Evolutionary conservation across 768 basidiomycete genomes (phyloP).

Genomic region (Suillus lakei): DNA sequence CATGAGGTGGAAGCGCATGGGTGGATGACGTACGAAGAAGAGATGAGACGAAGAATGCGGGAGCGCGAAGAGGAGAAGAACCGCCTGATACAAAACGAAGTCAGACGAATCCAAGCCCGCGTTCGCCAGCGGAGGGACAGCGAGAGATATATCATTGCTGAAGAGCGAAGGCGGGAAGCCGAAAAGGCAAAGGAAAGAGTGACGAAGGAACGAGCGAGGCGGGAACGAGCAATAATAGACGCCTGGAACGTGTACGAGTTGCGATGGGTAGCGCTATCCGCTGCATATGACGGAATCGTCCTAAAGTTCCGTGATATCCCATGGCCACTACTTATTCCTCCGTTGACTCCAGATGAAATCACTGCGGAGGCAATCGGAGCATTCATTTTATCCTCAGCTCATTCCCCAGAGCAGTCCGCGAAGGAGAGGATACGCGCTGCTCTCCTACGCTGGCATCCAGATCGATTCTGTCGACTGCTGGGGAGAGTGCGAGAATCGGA

Average conservation of each 20-base stretch:
- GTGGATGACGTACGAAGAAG: slow-evolving; percentile 57
- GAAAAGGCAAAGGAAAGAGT: slow-evolving; percentile 47
- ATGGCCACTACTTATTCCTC: slow-evolving; percentile 63
- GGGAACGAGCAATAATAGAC: slow-evolving; percentile 51
- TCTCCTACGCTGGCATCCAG: slow-evolving; percentile 82
- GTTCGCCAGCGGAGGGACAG: slow-evolving; percentile 54
- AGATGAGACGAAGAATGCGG: slow-evolving; percentile 46
- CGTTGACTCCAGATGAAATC: slow-evolving; percentile 53
- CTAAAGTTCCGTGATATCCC: slow-evolving; percentile 69
- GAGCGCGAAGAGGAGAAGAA: slow-evolving; percentile 49
- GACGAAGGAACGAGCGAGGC: slow-evolving; percentile 44
- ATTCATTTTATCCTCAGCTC: slow-evolving; percentile 69
- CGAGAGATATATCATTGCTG: slow-evolving; percentile 51
- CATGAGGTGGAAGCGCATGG: slow-evolving; percentile 55
- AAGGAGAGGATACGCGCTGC: slow-evolving; percentile 72
- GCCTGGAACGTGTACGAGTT: slow-evolving; percentile 71
- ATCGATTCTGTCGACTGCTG: slow-evolving; percentile 67
- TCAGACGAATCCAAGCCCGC: slow-evolving; percentile 56
- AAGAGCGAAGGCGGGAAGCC: slow-evolving; percentile 46
- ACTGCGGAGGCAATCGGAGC: slow-evolving; percentile 53
- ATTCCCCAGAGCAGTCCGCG: slow-evolving; percentile 59
- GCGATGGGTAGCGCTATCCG: slow-evolving; percentile 59
- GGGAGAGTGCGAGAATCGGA: slow-evolving; percentile 57
- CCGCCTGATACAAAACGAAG: slow-evolving; percentile 57
- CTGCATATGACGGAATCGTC: slow-evolving; percentile 41